Base-by-base conservation (phyloP, 768 basidiomycete species). In the Dentipellis fragilis region DNA sequence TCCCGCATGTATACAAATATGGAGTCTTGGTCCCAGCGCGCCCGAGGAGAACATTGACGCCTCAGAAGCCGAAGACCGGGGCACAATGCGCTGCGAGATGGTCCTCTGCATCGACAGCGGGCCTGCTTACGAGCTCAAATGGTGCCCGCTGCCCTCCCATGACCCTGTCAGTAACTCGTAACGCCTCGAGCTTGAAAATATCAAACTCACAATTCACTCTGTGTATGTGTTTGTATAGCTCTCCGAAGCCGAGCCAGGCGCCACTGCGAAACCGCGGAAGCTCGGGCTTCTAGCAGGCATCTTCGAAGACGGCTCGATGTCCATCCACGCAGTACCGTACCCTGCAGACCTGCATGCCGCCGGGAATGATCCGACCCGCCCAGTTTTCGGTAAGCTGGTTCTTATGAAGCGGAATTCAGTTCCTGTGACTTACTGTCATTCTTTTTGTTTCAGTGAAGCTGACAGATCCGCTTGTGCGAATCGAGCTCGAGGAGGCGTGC, bases 71-170 rank as follows among this genome's bases (percentile, higher is more conserved):
- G 55, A 64, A 39, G 72, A 78, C 48, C 49, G 58, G 1, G 83
- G 83, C 0, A 68, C 73, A 54, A 78, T 89, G 75, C 72, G 65
- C 16, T 95, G 93, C 60, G 93, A 91, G 65, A 76, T 96, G 76
- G 84, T 93, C 2, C 64, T 98, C 0, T 94, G 93, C 58, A 60
- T 92, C 9, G 85, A 93, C n/a, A 74, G 76, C 17, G 93, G 94
- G 0, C 79, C 87, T 4, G 87, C 84, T 2, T 79, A 83, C 60
- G 86, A 89, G 51, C 66, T 94, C 12, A 92, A 87, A 69, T 98
- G 95, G 94, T 94, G 94, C 68, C 95, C 95, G 3, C 66, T 93
- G 29, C 93, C 93, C 0, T 82, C 87, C 16, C 80, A 90, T 61
- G 90, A 91, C 55, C 49, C 66, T 12, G 75, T 78, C 49, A 56